Conservation (phyloP, 441 rosid genomes). For the Bruguiera hainesii region DNA sequence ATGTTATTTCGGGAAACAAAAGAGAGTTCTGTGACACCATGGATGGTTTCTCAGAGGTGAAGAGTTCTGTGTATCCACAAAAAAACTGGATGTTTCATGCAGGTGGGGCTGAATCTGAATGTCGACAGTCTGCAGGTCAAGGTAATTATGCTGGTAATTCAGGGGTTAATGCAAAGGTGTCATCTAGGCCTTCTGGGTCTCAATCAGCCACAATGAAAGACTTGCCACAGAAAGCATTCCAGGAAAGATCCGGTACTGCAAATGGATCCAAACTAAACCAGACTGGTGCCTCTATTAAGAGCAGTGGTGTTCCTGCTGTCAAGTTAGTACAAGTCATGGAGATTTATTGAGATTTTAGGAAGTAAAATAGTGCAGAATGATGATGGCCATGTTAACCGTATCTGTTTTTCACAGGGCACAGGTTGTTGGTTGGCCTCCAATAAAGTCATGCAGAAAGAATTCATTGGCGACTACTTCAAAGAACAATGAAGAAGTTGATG, state of each 20-base stretch:
- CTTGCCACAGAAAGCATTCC: conserved; percentile 31
- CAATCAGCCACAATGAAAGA: conserved; percentile 47
- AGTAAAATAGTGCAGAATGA: neutral
- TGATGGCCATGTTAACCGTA: conserved; percentile 1
- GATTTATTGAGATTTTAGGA: neutral
- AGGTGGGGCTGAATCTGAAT: conserved; percentile 37
- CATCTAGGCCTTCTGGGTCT: conserved; percentile 42
- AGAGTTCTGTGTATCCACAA: conserved; percentile 46
- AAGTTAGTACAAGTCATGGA: conserved; percentile 45
- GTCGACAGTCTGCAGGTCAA: conserved; percentile 40
- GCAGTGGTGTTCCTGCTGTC: conserved; percentile 56
- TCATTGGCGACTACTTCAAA: conserved; percentile 49
- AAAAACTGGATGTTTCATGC: conserved; percentile 71
- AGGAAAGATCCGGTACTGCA: conserved; percentile 37
- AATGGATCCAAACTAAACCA: conserved; percentile 33
- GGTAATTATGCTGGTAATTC: conserved; percentile 45
- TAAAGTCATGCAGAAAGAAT: conserved; percentile 58
- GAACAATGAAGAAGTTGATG: conserved; percentile 64
- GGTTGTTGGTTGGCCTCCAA: conserved; percentile 78
- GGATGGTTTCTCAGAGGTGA: conserved; percentile 63
- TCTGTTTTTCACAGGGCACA: conserved; percentile 46
- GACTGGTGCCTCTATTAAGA: conserved; percentile 38
- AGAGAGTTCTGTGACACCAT: conserved; percentile 82
- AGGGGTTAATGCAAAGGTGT: conserved; percentile 45
- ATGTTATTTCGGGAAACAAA: conserved; percentile 65